Conservation (phyloP, 192 early-diverging fungal genomes). For the Coemansia aciculifera region DNA sequence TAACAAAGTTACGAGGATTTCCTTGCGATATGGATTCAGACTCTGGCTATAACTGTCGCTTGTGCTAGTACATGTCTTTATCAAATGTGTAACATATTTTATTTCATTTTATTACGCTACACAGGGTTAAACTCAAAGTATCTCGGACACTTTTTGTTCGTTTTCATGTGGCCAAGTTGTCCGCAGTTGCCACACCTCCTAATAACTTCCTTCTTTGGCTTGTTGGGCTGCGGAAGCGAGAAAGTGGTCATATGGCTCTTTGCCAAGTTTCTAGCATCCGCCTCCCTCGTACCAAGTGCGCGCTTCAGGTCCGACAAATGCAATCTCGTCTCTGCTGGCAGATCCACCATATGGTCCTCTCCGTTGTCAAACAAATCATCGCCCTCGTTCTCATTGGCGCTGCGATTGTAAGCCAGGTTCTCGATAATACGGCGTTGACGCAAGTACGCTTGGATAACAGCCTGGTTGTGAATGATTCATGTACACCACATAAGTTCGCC, state of each 20-base stretch:
- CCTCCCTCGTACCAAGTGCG: too few species aligned
- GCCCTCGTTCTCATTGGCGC: slow-evolving; percentile 17
- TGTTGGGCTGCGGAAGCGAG: too few species aligned
- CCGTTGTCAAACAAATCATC: slow-evolving; percentile 9
- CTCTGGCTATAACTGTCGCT: too few species aligned
- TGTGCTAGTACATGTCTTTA: too few species aligned
- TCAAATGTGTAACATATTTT: too few species aligned
- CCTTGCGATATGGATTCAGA: too few species aligned
- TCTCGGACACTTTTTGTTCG: slow-evolving; percentile 76
- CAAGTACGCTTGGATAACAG: slow-evolving; percentile 89
- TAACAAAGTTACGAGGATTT: too few species aligned
- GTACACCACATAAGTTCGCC: slow-evolving; percentile 73
- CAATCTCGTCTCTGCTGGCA: too few species aligned
- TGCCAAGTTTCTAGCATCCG: too few species aligned
- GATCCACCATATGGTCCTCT: slow-evolving; percentile 11
- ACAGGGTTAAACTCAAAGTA: slow-evolving; percentile 53
- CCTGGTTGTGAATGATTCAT: slow-evolving; percentile 79
- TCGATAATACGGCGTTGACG: slow-evolving; percentile 83
- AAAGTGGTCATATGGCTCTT: too few species aligned
- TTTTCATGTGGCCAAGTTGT: slow-evolving; percentile 83
- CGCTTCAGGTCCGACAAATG: too few species aligned
- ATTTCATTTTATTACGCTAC: neutral
- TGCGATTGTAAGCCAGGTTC: slow-evolving; percentile 31
- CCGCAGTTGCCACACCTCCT: slow-evolving; percentile 30
- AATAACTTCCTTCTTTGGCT: too few species aligned